Evolutionary conservation across 73 alveolate species (phyloP).

Genomic region (Blepharisma stoltei): DNA sequence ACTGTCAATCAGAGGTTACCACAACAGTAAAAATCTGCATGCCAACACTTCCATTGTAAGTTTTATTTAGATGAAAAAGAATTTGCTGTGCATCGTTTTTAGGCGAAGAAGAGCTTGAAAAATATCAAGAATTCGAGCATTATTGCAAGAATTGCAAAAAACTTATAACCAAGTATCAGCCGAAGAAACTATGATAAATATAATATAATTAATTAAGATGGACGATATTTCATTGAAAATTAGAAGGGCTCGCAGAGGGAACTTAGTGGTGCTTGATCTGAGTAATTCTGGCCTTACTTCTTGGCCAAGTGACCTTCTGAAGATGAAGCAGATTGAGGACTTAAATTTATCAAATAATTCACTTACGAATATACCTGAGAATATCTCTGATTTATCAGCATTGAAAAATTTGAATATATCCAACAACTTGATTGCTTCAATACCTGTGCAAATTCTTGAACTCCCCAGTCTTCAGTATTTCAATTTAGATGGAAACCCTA

Average conservation of each 20-base stretch:
- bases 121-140: no score
- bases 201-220: conserved; percentile 37
- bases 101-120: no score
- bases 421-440: conserved; percentile 54
- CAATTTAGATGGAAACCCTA: conserved; percentile 67
- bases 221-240: conserved; percentile 72
- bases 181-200: no score
- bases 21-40: no score
- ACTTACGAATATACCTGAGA: conserved; percentile 40
- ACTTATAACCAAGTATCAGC: no score
- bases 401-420: conserved; percentile 50
- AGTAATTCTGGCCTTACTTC: conserved; percentile 37
- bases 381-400: conserved; percentile 45
- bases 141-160: no score
- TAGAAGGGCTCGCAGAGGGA: conserved; percentile 79
- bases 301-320: conserved; percentile 32
- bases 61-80: no score
- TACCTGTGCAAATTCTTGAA: conserved; percentile 61
- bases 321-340: conserved; percentile 59
- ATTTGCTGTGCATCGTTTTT: no score
- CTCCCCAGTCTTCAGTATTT: conserved; percentile 58
- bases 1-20: no score
- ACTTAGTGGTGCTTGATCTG: conserved; percentile 50
- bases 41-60: no score
- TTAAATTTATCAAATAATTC: conserved; percentile 63